Evolutionary conservation across 208 protist genomes (phyloP).

Genomic region (Crithidia mellificae): DNA sequence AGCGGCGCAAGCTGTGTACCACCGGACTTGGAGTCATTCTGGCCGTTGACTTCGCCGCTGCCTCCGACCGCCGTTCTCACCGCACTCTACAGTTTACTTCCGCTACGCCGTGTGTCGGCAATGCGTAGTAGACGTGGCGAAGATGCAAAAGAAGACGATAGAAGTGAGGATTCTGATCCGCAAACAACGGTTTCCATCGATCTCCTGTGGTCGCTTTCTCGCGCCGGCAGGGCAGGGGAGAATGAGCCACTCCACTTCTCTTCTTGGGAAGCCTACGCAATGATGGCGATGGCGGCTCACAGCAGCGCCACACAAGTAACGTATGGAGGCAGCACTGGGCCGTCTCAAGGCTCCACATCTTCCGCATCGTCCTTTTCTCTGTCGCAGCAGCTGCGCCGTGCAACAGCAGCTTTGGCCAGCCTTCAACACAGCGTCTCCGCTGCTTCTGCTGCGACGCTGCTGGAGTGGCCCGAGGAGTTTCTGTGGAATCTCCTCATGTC

Average conservation of each 20-base stretch:
- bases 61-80: slow-evolving; percentile 60
- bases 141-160: background rate
- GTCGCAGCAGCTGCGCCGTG: slow-evolving; percentile 29
- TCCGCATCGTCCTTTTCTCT: slow-evolving; percentile 22
- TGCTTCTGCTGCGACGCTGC: slow-evolving; percentile 29
- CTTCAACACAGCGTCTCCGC: background rate
- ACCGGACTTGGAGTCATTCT: slow-evolving; percentile 38
- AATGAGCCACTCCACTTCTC: background rate
- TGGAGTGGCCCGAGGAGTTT: slow-evolving; percentile 76
- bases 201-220: slow-evolving; percentile 3
- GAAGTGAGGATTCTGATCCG: background rate
- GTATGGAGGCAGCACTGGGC: background rate
- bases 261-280: slow-evolving; percentile 27
- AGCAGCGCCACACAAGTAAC: background rate
- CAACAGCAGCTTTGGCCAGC: slow-evolving; percentile 12
- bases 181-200: background rate
- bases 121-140: background rate
- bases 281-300: slow-evolving; percentile 26
- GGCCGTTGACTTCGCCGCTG: slow-evolving; percentile 41
- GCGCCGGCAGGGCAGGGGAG: background rate
- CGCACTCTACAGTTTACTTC: slow-evolving; percentile 47
- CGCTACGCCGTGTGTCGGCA: slow-evolving; percentile 23
- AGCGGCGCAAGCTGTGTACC: background rate
- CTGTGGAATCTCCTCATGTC: slow-evolving; percentile 73
- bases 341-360: slow-evolving; percentile 4